Conservation (phyloP, 768 basidiomycete genomes). For the Macrocybe gigantea region DNA sequence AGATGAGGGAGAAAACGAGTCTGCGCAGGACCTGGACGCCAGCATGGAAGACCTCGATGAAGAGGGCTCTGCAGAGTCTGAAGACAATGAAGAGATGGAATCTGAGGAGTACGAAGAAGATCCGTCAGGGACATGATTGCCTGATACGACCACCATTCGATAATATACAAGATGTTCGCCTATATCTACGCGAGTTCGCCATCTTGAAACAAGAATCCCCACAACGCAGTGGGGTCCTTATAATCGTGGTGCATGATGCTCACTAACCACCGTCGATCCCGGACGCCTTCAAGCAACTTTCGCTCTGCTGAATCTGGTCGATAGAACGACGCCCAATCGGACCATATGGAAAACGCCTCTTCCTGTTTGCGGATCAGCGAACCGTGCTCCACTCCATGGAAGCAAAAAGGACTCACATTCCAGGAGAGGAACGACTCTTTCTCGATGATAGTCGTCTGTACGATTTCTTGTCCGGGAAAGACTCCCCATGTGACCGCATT, state of each 20-base stretch:
- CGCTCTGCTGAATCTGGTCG: constrained; percentile 70
- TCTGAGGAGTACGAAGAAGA: constrained; percentile 52
- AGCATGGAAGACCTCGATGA: constrained; percentile 56
- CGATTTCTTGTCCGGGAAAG: constrained; percentile 94
- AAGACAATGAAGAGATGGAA: constrained; percentile 37
- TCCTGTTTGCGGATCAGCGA: constrained; percentile 44
- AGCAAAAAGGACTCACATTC: constrained; percentile 56
- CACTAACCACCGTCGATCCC: constrained; percentile 80
- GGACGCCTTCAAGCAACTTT: constrained; percentile 63
- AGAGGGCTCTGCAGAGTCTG: constrained; percentile 36
- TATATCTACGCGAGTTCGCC: constrained; percentile 8
- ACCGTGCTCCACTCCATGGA: no score
- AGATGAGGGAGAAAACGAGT: constrained; percentile 45
- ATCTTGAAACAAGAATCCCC: constrained; percentile 70
- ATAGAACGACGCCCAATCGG: constrained; percentile 88
- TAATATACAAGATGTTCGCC: constrained; percentile 5
- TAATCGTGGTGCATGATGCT: constrained; percentile 94
- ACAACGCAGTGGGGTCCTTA: constrained; percentile 70
- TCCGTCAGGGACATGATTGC: constrained; percentile 23
- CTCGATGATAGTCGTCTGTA: constrained; percentile 96
- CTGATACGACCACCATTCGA: neutral
- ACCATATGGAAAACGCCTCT: constrained; percentile 95
- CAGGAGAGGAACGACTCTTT: constrained; percentile 90
- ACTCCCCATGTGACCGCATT: constrained; percentile 99
- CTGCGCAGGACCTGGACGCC: constrained; percentile 53